Percentiles rank a stretch among this genome's conserved stretches.
Evolutionary conservation across 768 basidiomycete species (phyloP).

Genomic region (Lactarius pseudohatsudake): DNA sequence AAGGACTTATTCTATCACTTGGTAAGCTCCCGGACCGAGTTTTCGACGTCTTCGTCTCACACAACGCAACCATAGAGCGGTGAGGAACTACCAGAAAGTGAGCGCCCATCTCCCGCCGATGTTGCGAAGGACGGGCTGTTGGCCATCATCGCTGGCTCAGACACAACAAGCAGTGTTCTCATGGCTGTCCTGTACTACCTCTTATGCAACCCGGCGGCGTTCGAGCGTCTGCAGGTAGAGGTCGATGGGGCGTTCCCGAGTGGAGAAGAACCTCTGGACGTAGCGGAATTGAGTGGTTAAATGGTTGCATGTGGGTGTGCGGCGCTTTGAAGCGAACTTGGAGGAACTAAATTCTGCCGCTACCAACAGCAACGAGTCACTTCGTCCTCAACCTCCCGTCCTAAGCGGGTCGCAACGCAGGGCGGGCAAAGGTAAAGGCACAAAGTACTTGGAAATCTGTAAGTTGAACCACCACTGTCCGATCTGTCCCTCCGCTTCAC

Average conservation of each 20-base stretch:
- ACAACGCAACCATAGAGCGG: constrained; percentile 1
- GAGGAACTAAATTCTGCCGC: not conserved
- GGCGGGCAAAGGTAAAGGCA: not conserved
- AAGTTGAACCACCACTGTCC: not conserved
- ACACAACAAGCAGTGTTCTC: not conserved
- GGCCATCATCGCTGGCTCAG: not conserved
- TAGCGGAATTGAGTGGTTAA: not conserved
- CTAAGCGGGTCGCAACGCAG: not conserved
- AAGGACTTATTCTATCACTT: constrained; percentile 43
- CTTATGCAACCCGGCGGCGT: not conserved
- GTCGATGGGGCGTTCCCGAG: not conserved
- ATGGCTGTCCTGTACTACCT: not conserved
- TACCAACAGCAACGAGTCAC: not conserved
- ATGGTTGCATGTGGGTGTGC: constrained; percentile 7
- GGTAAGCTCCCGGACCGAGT: constrained; percentile 28
- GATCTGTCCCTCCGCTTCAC: rapidly evolving
- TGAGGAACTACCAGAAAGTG: not conserved
- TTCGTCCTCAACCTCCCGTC: not conserved
- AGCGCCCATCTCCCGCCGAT: not conserved
- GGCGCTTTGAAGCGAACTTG: not conserved
- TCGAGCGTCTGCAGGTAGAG: not conserved
- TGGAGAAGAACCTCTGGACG: constrained; percentile 12
- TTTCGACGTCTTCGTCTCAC: not conserved
- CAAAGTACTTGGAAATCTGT: not conserved
- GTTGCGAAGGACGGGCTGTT: not conserved